Evolutionary conservation across 1,139 yeast species (phyloP), one percentile per base, ranked within the genome.

Genomic region (Debaryomyces sp.): DNA sequence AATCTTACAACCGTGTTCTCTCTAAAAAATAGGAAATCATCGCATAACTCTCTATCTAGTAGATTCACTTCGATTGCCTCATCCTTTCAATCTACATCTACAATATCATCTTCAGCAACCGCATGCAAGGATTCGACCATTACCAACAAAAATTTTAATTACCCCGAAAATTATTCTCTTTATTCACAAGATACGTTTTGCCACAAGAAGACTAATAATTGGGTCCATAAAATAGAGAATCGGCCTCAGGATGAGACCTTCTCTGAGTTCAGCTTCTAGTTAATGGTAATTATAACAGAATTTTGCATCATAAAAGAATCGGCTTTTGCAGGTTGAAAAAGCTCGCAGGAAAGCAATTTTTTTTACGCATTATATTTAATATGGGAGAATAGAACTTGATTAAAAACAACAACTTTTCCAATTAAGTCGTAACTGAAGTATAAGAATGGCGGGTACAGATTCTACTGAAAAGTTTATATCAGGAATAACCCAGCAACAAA

Each of bases 401-500:
- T 26, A 37, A 15, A 24, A 37, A 23, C 15, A 24, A 18, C 9
- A 9, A 12, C 17, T 32, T 17, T 17, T 15, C 26, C 38, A 35
- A 35, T 35, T 35, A 35, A 12, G 38, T 21, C 38, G 7, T 21
- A 34, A 35, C 38, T 8, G 21, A 32, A 32, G 21, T 10, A 35
- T 21, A 35, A 41, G 12, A 32, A 30, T 30, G 43, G 15, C 18
- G 26, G 36, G 36, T 41, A 23, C 30, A 6, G 29, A 30, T 21
- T 32, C 12, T 7, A 5, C 43, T 18, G 45, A 36, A 13, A 43
- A 37, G n/a, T 50, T 50, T 42, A 44, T 50, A 18, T 24, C 44
- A 12, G 42, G 44, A 18, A 48, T 51, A 9, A 43, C 30, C 21
- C 39, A 44, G 5, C 50, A 51, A 41, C 51, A 53, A 36, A 58